Evolutionary conservation across 2,329 filamentous ascomycete species (phyloP).

Genomic region (Drechslerella dactyloides): DNA sequence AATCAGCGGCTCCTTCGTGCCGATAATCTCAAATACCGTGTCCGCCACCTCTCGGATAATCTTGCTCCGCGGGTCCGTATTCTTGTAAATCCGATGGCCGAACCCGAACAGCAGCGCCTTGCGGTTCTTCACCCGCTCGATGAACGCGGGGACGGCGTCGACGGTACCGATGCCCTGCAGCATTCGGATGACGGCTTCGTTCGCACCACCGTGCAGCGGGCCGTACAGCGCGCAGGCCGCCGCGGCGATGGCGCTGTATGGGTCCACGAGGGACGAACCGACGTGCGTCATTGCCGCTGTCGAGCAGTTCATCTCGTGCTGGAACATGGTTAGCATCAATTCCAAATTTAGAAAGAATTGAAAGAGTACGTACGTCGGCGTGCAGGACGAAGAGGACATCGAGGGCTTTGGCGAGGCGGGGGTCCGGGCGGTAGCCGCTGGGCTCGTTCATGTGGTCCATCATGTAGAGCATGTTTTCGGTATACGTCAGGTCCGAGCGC

Average conservation of each 20-base stretch:
- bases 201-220: slow-evolving; percentile 67
- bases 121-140: slow-evolving; percentile 62
- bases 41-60: slow-evolving; percentile 63
- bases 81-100: slow-evolving; percentile 65
- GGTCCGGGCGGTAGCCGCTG: slow-evolving; percentile 62
- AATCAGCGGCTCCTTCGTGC: slow-evolving; percentile 62
- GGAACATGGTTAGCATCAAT: neutral
- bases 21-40: slow-evolving; percentile 63
- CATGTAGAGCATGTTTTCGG: slow-evolving; percentile 65
- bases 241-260: slow-evolving; percentile 63
- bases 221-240: slow-evolving; percentile 65
- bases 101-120: slow-evolving; percentile 65
- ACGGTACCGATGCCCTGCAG: slow-evolving; percentile 63
- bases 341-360: neutral
- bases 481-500: slow-evolving; percentile 58
- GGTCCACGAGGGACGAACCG: slow-evolving; percentile 65
- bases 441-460: slow-evolving; percentile 63
- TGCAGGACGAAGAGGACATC: slow-evolving; percentile 66
- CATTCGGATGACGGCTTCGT: slow-evolving; percentile 65
- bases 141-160: slow-evolving; percentile 63
- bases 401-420: slow-evolving; percentile 63
- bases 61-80: slow-evolving; percentile 64
- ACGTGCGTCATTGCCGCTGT: slow-evolving; percentile 66
- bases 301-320: slow-evolving; percentile 66
- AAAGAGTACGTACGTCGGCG: slow-evolving; percentile 58